A percentile compares a stretch with the other conserved stretches of the same genome.
phyloP scores from a whole-genome alignment of 495 filamentous ascomycete genomes.

The Aspergillus affinis region DNA sequence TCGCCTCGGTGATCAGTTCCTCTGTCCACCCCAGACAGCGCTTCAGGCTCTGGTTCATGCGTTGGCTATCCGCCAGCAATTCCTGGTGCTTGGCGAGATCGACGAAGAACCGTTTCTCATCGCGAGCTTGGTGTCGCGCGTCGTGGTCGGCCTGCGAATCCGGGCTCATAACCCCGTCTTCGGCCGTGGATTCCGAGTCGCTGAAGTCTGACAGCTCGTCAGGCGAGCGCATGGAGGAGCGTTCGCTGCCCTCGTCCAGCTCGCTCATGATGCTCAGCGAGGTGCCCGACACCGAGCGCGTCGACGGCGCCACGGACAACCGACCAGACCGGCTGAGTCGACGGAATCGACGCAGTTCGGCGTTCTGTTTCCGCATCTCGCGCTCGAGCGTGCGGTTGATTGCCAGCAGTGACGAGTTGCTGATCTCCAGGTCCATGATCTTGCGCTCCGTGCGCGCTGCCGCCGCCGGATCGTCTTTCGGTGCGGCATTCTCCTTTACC shows the following conservation, averaged over 20 bases:
- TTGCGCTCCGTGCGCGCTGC: conserved; percentile 91
- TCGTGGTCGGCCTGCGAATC: conserved; percentile 43
- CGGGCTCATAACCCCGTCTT: conserved; percentile 34
- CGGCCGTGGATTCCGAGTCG: conserved; percentile 42
- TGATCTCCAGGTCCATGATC: conserved; percentile 96
- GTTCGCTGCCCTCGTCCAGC: conserved; percentile 37
- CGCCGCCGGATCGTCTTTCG: conserved; percentile 66
- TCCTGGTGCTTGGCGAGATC: conserved; percentile 89
- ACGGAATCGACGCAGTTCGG: conserved; percentile 80
- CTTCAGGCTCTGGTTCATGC: conserved; percentile 90
- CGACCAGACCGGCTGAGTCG: conserved; percentile 76
- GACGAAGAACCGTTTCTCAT: conserved; percentile 74
- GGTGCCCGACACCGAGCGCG: conserved; percentile 42
- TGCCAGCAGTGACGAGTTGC: conserved; percentile 92
- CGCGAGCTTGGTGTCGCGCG: conserved; percentile 45
- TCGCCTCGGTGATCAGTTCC: conserved; percentile 82
- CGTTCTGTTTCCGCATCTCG: conserved; percentile 85
- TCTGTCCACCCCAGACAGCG: conserved; percentile 86
- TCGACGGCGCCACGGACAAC: conserved; percentile 55
- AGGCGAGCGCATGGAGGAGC: conserved; percentile 34
- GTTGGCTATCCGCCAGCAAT: conserved; percentile 82
- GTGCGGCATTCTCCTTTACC: conserved; percentile 40
- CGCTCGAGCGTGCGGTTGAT: conserved; percentile 93
- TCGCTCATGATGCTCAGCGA: conserved; percentile 39
- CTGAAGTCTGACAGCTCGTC: conserved; percentile 47